These are phyloP conservation scores for Cladorrhinum sp. DNA, from an alignment of 2,329 filamentous ascomycete species.

Conservation along the genomic window DNA sequence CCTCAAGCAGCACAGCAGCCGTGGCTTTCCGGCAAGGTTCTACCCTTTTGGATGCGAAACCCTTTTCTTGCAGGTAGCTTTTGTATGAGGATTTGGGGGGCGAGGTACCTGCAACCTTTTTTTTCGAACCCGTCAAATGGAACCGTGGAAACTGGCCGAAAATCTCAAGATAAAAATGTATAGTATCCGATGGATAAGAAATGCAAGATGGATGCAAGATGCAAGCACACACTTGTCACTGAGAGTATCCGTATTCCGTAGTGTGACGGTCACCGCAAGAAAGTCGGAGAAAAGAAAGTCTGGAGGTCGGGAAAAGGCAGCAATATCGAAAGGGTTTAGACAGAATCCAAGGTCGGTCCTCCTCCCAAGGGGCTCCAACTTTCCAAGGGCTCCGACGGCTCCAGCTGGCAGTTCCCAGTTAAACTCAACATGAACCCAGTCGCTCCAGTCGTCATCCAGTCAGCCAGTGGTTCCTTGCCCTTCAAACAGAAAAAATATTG, in stretches of 20 bases:
- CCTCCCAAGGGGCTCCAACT: neutral
- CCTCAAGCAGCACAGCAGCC: constrained; percentile 13
- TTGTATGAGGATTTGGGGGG: constrained; percentile 11
- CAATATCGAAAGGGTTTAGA: constrained; percentile 29
- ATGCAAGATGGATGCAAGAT: neutral
- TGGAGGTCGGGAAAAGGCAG: constrained; percentile 17
- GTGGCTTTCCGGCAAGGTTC: constrained; percentile 29
- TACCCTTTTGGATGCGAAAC: constrained; percentile 22
- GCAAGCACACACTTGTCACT: neutral
- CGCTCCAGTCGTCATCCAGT: neutral
- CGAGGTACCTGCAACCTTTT: neutral
- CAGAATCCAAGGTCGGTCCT: too few relatives aligned
- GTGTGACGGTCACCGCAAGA: neutral
- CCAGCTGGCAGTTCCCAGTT: neutral
- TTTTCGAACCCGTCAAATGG: neutral
- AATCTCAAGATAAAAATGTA: neutral
- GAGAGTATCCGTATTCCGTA: neutral
- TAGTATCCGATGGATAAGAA: neutral
- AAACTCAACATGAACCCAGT: constrained; percentile 2
- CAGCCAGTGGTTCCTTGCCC: neutral
- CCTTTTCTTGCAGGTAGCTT: neutral
- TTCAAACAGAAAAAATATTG: constrained; percentile 23
- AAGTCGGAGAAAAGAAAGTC: constrained; percentile 13
- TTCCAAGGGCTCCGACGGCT: neutral
- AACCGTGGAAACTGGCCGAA: neutral